These are phyloP conservation scores for Phoenix dactylifera DNA, from an alignment of 176 grass and related monocot species.

Conservation along the genomic window DNA sequence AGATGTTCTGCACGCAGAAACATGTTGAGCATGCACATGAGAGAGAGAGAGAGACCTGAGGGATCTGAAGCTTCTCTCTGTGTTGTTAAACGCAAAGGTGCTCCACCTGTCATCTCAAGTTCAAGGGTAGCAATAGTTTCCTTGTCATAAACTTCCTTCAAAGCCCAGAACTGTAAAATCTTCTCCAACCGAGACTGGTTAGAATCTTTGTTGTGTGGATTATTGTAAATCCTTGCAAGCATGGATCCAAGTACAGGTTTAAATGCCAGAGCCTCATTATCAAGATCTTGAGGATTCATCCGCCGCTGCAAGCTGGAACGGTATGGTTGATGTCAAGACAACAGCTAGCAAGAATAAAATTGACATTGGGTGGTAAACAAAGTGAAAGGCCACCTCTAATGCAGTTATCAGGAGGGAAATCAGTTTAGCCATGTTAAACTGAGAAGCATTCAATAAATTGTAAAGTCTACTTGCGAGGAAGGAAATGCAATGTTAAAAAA, in stretches of 20 bases:
- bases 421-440: no score
- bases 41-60: conserved; percentile 20
- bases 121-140: conserved; percentile 58
- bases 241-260: conserved; percentile 74
- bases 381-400: no score
- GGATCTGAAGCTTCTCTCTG: conserved; percentile 44
- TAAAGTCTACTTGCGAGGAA: no score
- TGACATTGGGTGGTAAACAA: no score
- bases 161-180: conserved; percentile 93
- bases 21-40: neutral
- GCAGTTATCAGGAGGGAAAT: no score
- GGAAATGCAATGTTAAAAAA: no score
- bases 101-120: conserved; percentile 69
- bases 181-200: conserved; percentile 64
- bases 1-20: conserved; percentile 4
- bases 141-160: conserved; percentile 82
- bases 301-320: conserved; percentile 66
- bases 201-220: conserved; percentile 56
- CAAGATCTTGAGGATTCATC: conserved; percentile 59
- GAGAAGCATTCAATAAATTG: no score
- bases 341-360: no score
- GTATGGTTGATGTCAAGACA: neutral
- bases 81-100: conserved; percentile 14
- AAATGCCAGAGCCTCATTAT: conserved; percentile 78
- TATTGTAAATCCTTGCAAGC: conserved; percentile 77